These are phyloP conservation scores for Magnusiomyces tetraspermus DNA, from an alignment of 1,139 yeast species.

Conservation along the genomic window DNA sequence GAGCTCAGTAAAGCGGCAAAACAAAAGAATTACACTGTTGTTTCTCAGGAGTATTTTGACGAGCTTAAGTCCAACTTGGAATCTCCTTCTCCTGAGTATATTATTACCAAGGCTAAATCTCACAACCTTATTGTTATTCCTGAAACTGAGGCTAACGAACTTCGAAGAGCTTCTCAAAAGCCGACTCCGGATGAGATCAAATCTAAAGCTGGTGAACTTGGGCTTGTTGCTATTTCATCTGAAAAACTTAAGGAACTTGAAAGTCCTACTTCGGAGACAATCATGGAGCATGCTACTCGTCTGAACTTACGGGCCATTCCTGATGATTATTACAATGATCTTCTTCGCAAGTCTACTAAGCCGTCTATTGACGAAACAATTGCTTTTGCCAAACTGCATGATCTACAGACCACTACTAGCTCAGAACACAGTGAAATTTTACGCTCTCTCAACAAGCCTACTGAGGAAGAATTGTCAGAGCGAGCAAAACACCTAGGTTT, in stretches of 20 bases:
- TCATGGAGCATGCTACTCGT: constrained; percentile 40
- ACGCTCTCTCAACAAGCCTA: constrained; percentile 19
- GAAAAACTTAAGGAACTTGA: constrained; percentile 25
- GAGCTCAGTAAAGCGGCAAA: constrained; percentile 16
- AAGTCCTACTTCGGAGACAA: constrained; percentile 29
- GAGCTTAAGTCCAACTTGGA: constrained; percentile 18
- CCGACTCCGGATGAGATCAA: constrained; percentile 36
- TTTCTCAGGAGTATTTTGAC: constrained; percentile 12
- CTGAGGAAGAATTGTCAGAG: constrained; percentile 13
- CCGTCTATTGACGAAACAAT: constrained; percentile 22
- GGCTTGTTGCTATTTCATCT: constrained; percentile 16
- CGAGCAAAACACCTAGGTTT: constrained; percentile 20
- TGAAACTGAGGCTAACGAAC: constrained; percentile 14
- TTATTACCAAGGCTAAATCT: constrained; percentile 13
- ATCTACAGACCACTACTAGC: constrained; percentile 22
- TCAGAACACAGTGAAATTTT: constrained; percentile 10
- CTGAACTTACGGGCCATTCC: constrained; percentile 24
- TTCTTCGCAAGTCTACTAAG: constrained; percentile 15
- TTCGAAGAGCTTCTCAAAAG: constrained; percentile 21
- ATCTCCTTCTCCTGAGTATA: constrained; percentile 10
- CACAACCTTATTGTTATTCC: constrained; percentile 40
- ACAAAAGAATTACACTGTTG: constrained; percentile 15
- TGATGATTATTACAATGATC: constrained; percentile 6
- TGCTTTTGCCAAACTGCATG: constrained; percentile 13
- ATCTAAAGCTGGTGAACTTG: constrained; percentile 27